phyloP scores from a whole-genome alignment of 371 early-diverging fungal species.

The Mortierella sp. region DNA sequence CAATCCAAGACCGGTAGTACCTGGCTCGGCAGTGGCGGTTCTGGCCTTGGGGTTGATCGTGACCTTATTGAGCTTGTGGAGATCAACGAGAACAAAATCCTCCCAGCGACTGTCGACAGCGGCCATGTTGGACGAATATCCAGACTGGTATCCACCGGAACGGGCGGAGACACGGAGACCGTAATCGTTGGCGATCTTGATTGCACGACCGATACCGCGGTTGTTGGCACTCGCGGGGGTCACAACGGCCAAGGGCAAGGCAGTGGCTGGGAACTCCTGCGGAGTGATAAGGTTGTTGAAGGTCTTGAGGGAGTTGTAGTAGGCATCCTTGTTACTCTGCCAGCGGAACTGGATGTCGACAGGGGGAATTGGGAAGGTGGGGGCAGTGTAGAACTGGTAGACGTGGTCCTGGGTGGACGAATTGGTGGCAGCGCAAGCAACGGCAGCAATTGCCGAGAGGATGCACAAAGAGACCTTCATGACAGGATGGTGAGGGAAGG shows the following conservation, averaged over 20 bases:
- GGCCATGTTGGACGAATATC: constrained; percentile 53
- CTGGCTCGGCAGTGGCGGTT: constrained; percentile 48
- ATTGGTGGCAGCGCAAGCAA: constrained; percentile 11
- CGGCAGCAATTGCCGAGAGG: constrained; percentile 13
- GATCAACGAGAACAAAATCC: constrained; percentile 46
- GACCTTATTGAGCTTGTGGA: constrained; percentile 38
- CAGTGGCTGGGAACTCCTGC: constrained; percentile 22
- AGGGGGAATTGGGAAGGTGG: constrained; percentile 5
- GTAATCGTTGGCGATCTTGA: constrained; percentile 25
- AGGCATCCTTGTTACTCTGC: constrained; percentile 24
- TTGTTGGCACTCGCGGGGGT: constrained; percentile 39
- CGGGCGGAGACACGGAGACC: constrained; percentile 52
- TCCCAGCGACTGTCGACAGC: constrained; percentile 29
- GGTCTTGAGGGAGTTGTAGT: constrained; percentile 22
- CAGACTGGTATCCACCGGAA: constrained; percentile 50
- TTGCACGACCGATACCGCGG: constrained; percentile 19
- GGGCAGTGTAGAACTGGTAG: constrained; percentile 18
- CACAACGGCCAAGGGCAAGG: constrained; percentile 37
- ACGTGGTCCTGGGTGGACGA: constrained; percentile 4
- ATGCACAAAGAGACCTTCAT: constrained; percentile 22
- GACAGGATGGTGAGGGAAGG: neutral
- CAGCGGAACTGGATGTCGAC: constrained; percentile 24
- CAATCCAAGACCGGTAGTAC: constrained; percentile 40
- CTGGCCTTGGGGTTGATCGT: constrained; percentile 23
- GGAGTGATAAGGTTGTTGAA: constrained; percentile 34